Evolutionary conservation across 495 filamentous ascomycete genomes (phyloP), one percentile per base, ranked within the genome.

Genomic region (Penicillium pulvis): DNA sequence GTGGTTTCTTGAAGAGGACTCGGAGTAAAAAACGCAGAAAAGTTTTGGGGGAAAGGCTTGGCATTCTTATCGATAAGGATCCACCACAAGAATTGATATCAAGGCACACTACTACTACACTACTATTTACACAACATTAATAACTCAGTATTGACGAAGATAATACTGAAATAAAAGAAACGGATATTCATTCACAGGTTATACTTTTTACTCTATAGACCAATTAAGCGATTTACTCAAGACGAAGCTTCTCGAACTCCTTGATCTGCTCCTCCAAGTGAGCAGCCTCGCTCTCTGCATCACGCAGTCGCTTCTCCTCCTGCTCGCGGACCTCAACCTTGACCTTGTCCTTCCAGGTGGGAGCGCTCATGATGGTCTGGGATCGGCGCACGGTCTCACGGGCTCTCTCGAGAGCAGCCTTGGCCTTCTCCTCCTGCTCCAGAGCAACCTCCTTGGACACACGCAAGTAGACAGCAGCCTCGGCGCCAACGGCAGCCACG

Each of bases 381-480:
- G 71, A 72, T 39, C 66, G 70, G 55, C 68, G 67, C 12, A 75
- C 71, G 50, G 62, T 56, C 23, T 75, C 74, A 10, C 60, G 73
- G 3, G 76, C 71, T 58, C 62, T 67, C 42, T 70, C 64, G n/a
- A 79, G 63, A 42, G 81, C 83, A 64, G 79, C 82, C 67, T 78
- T 76, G 33, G 85, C 85, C 78, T 88, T 87, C 65, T 78, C 74
- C 66, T 87, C 85, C 51, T 78, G 81, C 60, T 86, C 83, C 17
- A 88, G 76, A 53, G 90, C 83, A 46, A 92, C 84, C 58, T 84
- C 85, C 73, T 87, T 87, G 33, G 76, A 75, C 64, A 92, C 86
- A 53, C 87, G 80, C 19, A 93, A 76, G 74, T 87, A 90, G 55
- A 89, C 88, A 33, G 84, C 83, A 4, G 87, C 86, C 44, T 81